These are phyloP conservation scores for Rhododendron williamsianum DNA, from an alignment of 148 eudicot species.

Conservation along the genomic window DNA sequence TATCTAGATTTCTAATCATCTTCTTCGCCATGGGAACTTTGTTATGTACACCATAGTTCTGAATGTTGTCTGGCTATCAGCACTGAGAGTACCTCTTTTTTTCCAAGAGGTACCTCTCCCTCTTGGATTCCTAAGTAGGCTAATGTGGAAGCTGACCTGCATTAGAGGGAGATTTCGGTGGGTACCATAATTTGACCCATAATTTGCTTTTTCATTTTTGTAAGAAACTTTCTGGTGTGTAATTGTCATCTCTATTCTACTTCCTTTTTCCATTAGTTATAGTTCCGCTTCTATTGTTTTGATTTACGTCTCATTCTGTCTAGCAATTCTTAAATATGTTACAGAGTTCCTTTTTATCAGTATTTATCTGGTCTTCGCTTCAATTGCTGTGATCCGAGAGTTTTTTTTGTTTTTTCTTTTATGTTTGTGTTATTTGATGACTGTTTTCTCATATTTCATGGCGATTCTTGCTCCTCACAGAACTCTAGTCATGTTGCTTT, in stretches of 20 bases:
- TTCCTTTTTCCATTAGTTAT: not conserved
- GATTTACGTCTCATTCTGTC: not conserved
- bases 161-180: not conserved
- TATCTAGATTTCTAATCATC: not conserved
- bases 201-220: not conserved
- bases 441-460: slow-evolving; percentile 9
- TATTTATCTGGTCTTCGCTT: not conserved
- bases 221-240: not conserved
- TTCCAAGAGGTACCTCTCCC: not conserved
- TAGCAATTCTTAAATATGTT: not conserved
- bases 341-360: not conserved
- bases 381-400: not conserved
- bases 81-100: not conserved
- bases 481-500: slow-evolving; percentile 62
- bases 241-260: slow-evolving; percentile 4
- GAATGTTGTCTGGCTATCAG: not conserved
- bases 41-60: not conserved
- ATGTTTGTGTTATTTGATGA: not conserved
- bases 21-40: not conserved
- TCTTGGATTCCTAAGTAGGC: slow-evolving; percentile 5
- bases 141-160: not conserved
- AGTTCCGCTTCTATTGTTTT: not conserved
- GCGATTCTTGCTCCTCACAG: slow-evolving; percentile 36
- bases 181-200: not conserved
- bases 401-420: not conserved